Conservation (phyloP, 345 rosid genomes). For the Ceriops zippeliana region DNA sequence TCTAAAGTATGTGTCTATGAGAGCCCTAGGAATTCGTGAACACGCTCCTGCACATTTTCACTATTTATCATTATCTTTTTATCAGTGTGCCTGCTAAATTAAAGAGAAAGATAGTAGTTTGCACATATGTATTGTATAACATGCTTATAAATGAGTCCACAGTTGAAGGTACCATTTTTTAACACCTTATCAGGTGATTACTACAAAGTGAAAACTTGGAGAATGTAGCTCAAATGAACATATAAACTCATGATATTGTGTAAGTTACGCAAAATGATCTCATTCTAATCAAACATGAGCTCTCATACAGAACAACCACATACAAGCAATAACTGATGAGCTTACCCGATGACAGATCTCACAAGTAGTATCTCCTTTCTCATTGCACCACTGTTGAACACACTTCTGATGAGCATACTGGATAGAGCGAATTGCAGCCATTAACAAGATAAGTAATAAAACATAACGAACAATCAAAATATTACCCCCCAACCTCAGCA, state of each 20-base stretch:
- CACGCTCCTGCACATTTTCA: neutral
- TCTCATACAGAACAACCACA: neutral
- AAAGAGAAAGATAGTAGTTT: neutral
- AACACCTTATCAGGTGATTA: too few relatives aligned
- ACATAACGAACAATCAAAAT: neutral
- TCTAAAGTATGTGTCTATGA: neutral
- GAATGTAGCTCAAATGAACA: too few relatives aligned
- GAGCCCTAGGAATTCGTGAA: neutral
- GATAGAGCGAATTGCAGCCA: conserved; percentile 1
- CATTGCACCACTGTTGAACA: conserved; percentile 96
- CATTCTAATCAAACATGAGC: neutral
- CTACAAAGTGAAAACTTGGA: too few relatives aligned
- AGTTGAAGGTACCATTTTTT: too few relatives aligned
- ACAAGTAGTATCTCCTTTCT: conserved; percentile 79
- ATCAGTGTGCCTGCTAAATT: neutral
- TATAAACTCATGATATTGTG: too few relatives aligned
- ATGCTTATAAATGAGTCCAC: too few relatives aligned
- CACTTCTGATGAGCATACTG: conserved; percentile 94
- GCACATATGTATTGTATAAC: too few relatives aligned
- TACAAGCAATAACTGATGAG: neutral
- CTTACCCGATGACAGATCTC: conserved; percentile 94
- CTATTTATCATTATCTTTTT: neutral
- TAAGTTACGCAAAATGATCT: too few relatives aligned
- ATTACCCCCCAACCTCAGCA: too few relatives aligned
- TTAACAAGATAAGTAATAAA: neutral